These are phyloP conservation scores for Talaromyces piceae DNA, from an alignment of 2,329 filamentous ascomycete species.

Conservation along the genomic window DNA sequence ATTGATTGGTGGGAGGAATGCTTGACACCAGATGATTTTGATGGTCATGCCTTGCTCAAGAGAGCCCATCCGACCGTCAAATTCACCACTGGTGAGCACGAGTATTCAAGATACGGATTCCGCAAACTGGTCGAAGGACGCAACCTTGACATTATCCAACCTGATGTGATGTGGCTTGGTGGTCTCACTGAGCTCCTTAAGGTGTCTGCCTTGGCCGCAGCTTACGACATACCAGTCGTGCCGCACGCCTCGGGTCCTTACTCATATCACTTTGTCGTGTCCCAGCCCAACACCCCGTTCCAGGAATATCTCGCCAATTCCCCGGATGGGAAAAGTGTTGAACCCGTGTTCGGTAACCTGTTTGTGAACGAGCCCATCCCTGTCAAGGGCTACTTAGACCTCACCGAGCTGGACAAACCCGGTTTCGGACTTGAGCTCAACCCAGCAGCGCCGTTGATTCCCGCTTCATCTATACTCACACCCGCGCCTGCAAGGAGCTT, in stretches of 20 bases:
- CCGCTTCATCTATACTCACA: constrained; percentile 64
- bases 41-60: constrained; percentile 85
- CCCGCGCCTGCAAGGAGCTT: constrained; percentile 49
- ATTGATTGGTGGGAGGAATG: constrained; percentile 99
- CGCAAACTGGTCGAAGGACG: constrained; percentile 86
- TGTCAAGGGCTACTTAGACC: constrained; percentile 69
- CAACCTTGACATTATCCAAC: constrained; percentile 89
- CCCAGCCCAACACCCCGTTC: constrained; percentile 87
- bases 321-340: constrained; percentile 77
- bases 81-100: constrained; percentile 94
- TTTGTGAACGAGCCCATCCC: constrained; percentile 90
- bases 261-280: constrained; percentile 93
- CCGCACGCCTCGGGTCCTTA: constrained; percentile 93
- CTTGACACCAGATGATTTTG: constrained; percentile 81
- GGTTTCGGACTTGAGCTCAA: constrained; percentile 87
- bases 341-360: constrained; percentile 86
- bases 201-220: constrained; percentile 78
- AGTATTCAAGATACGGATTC: constrained; percentile 91
- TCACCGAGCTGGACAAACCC: constrained; percentile 74
- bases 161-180: constrained; percentile 96
- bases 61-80: constrained; percentile 81
- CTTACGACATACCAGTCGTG: constrained; percentile 90
- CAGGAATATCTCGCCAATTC: constrained; percentile 95
- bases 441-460: constrained; percentile 69
- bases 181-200: constrained; percentile 88